Percentiles rank a stretch among this genome's conserved stretches.
These are phyloP conservation scores for Phytophthora fragariaefolia DNA, from an alignment of 352 stramenopile species.

Conservation along the genomic window DNA sequence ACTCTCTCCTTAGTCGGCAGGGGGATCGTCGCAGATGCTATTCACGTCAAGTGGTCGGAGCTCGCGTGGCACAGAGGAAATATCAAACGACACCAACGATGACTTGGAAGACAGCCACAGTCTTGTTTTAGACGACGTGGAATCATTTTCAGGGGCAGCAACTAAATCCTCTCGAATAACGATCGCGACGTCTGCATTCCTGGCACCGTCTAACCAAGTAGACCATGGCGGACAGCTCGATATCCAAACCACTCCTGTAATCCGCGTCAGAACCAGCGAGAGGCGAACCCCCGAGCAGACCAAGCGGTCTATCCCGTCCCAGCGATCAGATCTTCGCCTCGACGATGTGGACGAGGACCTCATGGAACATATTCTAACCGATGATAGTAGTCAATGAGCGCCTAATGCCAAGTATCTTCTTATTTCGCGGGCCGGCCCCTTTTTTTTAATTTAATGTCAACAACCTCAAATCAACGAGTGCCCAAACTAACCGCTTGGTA, in stretches of 20 bases:
- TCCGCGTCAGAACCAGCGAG: constrained; percentile 34
- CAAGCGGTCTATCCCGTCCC: constrained; percentile 6
- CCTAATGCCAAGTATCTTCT: constrained; percentile 10
- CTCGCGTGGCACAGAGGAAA: constrained; percentile 5
- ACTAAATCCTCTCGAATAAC: constrained; percentile 22
- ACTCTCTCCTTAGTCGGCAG: constrained; percentile 12
- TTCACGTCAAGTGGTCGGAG: constrained; percentile 16
- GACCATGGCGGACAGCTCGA: constrained; percentile 15
- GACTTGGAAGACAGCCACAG: constrained; percentile 15
- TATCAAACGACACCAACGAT: constrained; percentile 4
- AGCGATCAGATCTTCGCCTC: constrained; percentile 45
- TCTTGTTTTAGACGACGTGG: constrained; percentile 16
- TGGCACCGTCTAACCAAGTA: constrained; percentile 17
- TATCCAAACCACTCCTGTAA: constrained; percentile 23
- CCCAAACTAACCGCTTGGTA: constrained; percentile 3
- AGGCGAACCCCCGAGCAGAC: constrained; percentile 17
- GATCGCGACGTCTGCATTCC: constrained; percentile 13
- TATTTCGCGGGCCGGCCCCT: constrained; percentile 11
- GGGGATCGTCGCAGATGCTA: neutral
- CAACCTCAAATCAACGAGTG: neutral
- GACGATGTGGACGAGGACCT: constrained; percentile 72
- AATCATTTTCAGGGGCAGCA: constrained; percentile 11
- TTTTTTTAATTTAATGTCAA: constrained; percentile 5
- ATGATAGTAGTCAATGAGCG: constrained; percentile 15
- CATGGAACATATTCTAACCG: constrained; percentile 67